Evolutionary conservation across 2,329 filamentous ascomycete species (phyloP), one percentile per base, ranked within the genome.

Genomic region (Aspergillus thermomutatus): DNA sequence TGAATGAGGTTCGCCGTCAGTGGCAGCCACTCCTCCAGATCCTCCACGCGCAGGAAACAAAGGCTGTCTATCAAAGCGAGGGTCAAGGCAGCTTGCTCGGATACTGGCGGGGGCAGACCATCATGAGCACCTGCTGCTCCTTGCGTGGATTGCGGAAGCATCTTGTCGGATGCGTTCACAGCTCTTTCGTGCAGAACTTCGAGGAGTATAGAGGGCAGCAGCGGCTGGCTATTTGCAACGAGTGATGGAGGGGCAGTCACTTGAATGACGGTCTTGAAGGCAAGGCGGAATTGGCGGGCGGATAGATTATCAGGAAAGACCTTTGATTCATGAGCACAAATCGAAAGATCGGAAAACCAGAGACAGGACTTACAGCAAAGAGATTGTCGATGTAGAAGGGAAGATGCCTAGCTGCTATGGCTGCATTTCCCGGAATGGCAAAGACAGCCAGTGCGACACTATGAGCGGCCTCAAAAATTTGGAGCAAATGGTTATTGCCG

Each of bases 401-500:
- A 1, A 92, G 81, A 53, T 94, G 83, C 60, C 83, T 82, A 8
- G 86, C 82, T 17, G 90, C 87, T 23, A 95, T 77, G 17, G 83
- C 75, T 19, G 87, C 85, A 64, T 92, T 92, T 60, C 90, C 87
- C 0, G 92, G 90, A 52, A 90, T 88, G 0, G 90, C 90, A 48
- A 96, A 84, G 3, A 91, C 87, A 1, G 92, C 86, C 5, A 97
- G 83, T 62, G 91, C 84, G 45, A 92, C 85, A 62, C 88, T 90
- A 75, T 97, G 92, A 0, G 92, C 91, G 1, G 92, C 86, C 73
- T 97, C 92, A 66, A 95, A 96, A n/a, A 95, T 85, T 43, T 87
- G 82, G 2, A 87, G 75, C 9, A 89, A 78, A 48, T 82, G 75
- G 23, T 77, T 75, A 60, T 85, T 82, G 19, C 80, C 80, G 26